Base-by-base conservation (phyloP, 768 basidiomycete species). In the Kwoniella sp. region DNA sequence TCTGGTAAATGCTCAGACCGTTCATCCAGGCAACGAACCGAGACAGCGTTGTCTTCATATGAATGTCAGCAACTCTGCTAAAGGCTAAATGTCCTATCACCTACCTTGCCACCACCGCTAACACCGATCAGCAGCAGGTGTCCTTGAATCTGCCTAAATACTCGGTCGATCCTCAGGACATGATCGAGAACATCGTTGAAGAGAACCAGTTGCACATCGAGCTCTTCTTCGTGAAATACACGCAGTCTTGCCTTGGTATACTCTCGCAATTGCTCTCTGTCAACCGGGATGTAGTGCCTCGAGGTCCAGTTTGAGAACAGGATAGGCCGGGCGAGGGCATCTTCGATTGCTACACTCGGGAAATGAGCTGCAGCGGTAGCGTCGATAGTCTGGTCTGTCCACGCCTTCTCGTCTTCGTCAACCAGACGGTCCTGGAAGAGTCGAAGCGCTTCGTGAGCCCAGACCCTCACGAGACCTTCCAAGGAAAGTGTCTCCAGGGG, bases 21-120 rank as follows among this genome's bases (percentile, higher is more conserved):
- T 99, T 99, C 85, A 99, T 96, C 95, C 95, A 99, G 0, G 95
- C 95, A 23, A 99, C 95, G 73, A 99, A 99, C 40, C 95, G 85
- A 32, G 95, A 95, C 1, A 99, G 77, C 0, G 92, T 99, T 3
- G 95, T 99, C 95, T 96, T 19, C 5, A 19, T n/a, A 1, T 19
- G 34, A 42, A 27, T 0, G 11, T 3, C n/a, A n/a, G 15, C 17
- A 33, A 10, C 10, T n/a, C n/a, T n/a, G n/a, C n/a, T n/a, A n/a
- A n/a, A n/a, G n/a, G n/a, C n/a, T n/a, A n/a, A n/a, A n/a, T n/a
- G n/a, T 7, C 7, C 7, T 15, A 5, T 28, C 15, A 60, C 77
- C 74, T 62, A 93, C 95, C 84, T 99, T 99, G 62, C 95, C 95
- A 70, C 89, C 89, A 17, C 95, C 95, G 64, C 92, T 96, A 62